Evolutionary conservation across 225 moss, liverwort and hornwort genomes (phyloP), one percentile per base, ranked within the genome.

Genomic region (Rhytidiadelphus loreus): DNA sequence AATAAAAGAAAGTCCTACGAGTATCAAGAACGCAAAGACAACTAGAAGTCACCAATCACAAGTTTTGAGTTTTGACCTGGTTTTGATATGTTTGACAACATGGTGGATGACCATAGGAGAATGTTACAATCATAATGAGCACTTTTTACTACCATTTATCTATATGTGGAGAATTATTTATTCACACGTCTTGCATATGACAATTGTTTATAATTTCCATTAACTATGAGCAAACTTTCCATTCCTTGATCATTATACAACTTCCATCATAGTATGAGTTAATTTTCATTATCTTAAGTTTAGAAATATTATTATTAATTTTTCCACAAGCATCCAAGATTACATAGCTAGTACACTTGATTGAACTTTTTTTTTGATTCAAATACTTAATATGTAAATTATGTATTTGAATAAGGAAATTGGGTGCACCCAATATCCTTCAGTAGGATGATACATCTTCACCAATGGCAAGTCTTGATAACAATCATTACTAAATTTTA

Each of bases 391-490:
- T 48, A 28, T 28, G 3, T 48, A 75, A 32, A 12, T 30, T 20
- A 1, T 48, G 48, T 32, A 48, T 7, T 32, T 0, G 12, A 75
- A 2, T 30, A 32, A 32, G 8, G 8, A 0, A 16, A 75, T 48
- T 48, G 12, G 20, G 1, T 3, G 1, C 48, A 30, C 0, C 32
- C 0, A 32, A 0, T 48, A 20, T 32, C 4, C 5, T 75, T 43
- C 17, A 10, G 13, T 1, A 3, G 0, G 4, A 11, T 29, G 19
- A 32, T 75, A 48, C 74, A 32, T 43, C 74, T 48, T 46, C 4
- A 30, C 5, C 4, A 75, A 20, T 75, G 32, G 7, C 19, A 43
- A 71, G 9, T 48, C 48, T 10, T 48, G 28, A 26, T 5, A 48
- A 50, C 12, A 48, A 50, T 75, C 7, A 30, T 32, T 32, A 32